Percentiles rank a stretch among this genome's conserved stretches.
Evolutionary conservation across 768 basidiomycete species (phyloP).

Genomic region (Dacryopinax spathularia): DNA sequence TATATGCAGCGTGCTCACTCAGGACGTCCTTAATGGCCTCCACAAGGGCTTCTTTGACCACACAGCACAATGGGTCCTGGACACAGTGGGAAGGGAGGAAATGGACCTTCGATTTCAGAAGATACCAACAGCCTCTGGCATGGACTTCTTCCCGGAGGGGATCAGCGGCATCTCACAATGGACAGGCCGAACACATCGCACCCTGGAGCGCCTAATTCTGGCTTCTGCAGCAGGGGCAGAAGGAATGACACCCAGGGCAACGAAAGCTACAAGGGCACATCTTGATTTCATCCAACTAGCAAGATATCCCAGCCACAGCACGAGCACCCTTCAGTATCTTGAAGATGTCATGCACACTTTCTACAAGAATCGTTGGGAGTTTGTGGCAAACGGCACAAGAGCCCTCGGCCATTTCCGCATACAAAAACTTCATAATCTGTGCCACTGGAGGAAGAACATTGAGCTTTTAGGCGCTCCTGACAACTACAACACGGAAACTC

Average conservation of each 20-base stretch:
- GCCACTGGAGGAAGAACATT: slow-evolving; percentile 22
- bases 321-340: background rate
- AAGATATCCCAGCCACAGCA: slow-evolving; percentile 11
- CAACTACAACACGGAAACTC: slow-evolving; percentile 25
- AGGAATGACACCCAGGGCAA: background rate
- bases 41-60: slow-evolving; percentile 30
- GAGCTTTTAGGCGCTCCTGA: slow-evolving; percentile 22
- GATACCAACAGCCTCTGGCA: background rate
- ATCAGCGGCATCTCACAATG: background rate
- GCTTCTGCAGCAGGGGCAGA: background rate
- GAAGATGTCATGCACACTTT: background rate
- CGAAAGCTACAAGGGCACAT: slow-evolving; percentile 6
- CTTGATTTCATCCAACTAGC: slow-evolving; percentile 22
- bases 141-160: background rate
- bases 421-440: slow-evolving; percentile 25
- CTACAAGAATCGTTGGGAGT: slow-evolving; percentile 7
- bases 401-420: slow-evolving; percentile 24
- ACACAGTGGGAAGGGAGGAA: slow-evolving; percentile 21
- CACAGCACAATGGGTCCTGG: slow-evolving; percentile 28
- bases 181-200: background rate
- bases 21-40: slow-evolving; percentile 29
- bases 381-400: slow-evolving; percentile 13
- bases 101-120: slow-evolving; percentile 24
- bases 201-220: background rate
- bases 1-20: slow-evolving; percentile 24